phyloP scores from a whole-genome alignment of 2,329 filamentous ascomycete species.

The Cercospora sp. region DNA sequence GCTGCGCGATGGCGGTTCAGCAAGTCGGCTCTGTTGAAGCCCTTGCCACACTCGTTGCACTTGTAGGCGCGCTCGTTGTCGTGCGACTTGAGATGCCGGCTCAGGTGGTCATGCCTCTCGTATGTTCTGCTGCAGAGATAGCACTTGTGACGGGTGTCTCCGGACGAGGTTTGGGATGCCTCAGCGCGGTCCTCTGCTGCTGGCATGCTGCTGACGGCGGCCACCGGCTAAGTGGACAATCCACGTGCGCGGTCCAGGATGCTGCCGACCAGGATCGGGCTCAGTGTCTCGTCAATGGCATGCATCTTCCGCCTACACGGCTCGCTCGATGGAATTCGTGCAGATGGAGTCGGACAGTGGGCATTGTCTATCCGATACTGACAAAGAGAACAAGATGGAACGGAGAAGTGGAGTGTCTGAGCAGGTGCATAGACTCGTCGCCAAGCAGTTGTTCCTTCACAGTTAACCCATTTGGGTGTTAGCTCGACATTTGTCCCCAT shows the following conservation, averaged over 20 bases:
- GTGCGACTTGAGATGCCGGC: conserved; percentile 33
- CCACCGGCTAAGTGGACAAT: background rate
- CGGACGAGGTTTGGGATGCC: conserved; percentile 14
- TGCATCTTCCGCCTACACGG: background rate
- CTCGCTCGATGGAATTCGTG: background rate
- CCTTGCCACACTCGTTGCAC: conserved; percentile 32
- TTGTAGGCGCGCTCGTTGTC: conserved; percentile 32
- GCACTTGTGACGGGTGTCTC: conserved; percentile 26
- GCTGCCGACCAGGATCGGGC: background rate
- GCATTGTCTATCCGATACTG: background rate
- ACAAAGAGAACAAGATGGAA: background rate
- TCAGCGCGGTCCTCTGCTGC: background rate
- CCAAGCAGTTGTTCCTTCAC: background rate
- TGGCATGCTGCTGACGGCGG: background rate
- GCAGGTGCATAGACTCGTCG: background rate
- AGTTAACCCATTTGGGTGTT: background rate
- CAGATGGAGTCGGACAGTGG: too few species aligned
- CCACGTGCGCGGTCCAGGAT: background rate
- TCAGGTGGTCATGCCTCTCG: conserved; percentile 32
- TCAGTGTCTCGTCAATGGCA: background rate
- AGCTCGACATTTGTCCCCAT: background rate
- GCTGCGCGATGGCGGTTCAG: conserved; percentile 33
- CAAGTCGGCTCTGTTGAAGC: conserved; percentile 34
- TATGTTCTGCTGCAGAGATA: conserved; percentile 31
- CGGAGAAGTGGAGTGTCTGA: conserved; percentile 6